A percentile compares a stretch with the other conserved stretches of the same genome.
phyloP scores from a whole-genome alignment of 176 grass and related monocot genomes.

The Cenchrus purpureus region DNA sequence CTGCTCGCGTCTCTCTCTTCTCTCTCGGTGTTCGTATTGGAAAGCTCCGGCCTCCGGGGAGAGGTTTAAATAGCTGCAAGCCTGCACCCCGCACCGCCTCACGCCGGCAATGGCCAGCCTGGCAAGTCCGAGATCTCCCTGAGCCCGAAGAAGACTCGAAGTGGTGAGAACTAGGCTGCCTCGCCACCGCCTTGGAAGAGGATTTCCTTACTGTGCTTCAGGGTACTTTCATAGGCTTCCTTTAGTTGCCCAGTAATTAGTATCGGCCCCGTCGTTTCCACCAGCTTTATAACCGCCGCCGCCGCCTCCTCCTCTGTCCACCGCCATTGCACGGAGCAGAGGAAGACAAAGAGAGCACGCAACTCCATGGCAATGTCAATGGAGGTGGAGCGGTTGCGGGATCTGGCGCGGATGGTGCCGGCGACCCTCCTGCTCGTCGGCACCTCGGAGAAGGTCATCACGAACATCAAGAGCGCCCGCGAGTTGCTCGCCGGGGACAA shows the following conservation, averaged over 20 bases:
- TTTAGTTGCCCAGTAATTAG: too few relatives aligned
- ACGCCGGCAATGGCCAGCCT: not conserved
- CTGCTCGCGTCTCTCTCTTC: too few relatives aligned
- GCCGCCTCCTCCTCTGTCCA: not conserved
- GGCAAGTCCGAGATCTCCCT: not conserved
- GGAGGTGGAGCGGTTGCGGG: not conserved
- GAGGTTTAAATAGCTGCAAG: not conserved
- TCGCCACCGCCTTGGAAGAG: too few relatives aligned
- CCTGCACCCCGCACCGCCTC: not conserved
- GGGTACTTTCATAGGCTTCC: too few relatives aligned
- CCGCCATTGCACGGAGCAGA: slow-evolving; percentile 3
- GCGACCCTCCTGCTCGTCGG: slow-evolving; percentile 34
- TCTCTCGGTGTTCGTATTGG: slow-evolving; percentile 8
- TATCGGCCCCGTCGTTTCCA: not conserved
- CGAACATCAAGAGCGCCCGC: slow-evolving; percentile 35
- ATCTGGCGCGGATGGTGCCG: slow-evolving; percentile 40
- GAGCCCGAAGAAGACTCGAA: too few relatives aligned
- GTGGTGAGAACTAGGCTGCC: too few relatives aligned
- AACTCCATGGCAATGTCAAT: not conserved
- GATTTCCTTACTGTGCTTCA: too few relatives aligned
- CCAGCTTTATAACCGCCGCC: not conserved
- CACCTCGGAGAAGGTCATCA: slow-evolving; percentile 31
- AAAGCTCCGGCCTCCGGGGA: not conserved
- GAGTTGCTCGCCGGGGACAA: slow-evolving; percentile 28
- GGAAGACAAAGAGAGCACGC: not conserved